Percentiles rank a stretch among this genome's conserved stretches.
phyloP scores from a whole-genome alignment of 129 eudicot species.

The Deinandra increscens region DNA sequence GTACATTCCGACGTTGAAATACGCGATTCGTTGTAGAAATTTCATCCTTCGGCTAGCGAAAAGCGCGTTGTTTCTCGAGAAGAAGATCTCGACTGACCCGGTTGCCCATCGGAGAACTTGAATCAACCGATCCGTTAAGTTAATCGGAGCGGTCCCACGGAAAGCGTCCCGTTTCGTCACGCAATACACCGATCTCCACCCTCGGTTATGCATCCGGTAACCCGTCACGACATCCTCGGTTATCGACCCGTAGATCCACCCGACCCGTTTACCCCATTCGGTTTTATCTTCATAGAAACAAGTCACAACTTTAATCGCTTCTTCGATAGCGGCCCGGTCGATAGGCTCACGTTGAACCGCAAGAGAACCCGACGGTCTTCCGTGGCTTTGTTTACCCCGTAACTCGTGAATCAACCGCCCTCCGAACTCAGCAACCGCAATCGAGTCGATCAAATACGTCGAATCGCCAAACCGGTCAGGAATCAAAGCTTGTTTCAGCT shows the following conservation, averaged over 20 bases:
- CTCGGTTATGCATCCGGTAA: conserved; percentile 52
- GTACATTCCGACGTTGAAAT: conserved; percentile 59
- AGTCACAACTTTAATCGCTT: conserved; percentile 48
- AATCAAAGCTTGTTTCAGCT: conserved; percentile 19
- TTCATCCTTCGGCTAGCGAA: conserved; percentile 46
- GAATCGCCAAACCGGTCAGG: conserved; percentile 31
- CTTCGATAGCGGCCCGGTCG: conserved; percentile 44
- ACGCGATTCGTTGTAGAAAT: conserved; percentile 43
- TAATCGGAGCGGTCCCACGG: conserved; percentile 55
- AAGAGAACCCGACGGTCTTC: conserved; percentile 52
- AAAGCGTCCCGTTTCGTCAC: conserved; percentile 55
- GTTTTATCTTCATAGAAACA: conserved; percentile 57
- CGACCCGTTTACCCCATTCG: conserved; percentile 63
- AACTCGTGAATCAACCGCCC: conserved; percentile 32
- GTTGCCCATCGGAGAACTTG: conserved; percentile 61
- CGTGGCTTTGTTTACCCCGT: conserved; percentile 25
- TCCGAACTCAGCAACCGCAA: conserved; percentile 30
- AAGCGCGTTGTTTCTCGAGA: conserved; percentile 47
- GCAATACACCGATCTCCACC: conserved; percentile 50
- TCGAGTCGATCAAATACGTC: conserved; percentile 26
- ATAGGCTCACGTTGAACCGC: conserved; percentile 46
- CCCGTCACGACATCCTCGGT: conserved; percentile 60
- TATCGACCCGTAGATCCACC: conserved; percentile 66
- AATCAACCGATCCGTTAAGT: conserved; percentile 48
- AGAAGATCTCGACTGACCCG: conserved; percentile 50